Percentiles rank a stretch among this genome's conserved stretches.
Evolutionary conservation across 805 yeast genomes (phyloP).

Genomic region (Ogataea salicorniae): DNA sequence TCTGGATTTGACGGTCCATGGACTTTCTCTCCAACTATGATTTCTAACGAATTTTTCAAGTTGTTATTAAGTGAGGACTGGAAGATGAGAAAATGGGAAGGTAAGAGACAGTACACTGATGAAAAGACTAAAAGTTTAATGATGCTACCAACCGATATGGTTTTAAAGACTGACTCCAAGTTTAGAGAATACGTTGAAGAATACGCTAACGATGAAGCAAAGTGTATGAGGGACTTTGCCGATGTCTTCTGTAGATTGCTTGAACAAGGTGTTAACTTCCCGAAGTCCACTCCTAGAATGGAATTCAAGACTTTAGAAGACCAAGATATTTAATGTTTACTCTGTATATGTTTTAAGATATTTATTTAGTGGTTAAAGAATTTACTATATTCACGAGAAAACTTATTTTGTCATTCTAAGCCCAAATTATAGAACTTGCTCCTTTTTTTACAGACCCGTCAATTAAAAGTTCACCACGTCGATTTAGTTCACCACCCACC

Average conservation of each 20-base stretch:
- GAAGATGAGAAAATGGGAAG: conserved; percentile 55
- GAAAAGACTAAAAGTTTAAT: conserved; percentile 47
- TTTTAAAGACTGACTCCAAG: conserved; percentile 40
- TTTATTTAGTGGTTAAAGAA: no score
- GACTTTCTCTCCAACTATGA: conserved; percentile 75
- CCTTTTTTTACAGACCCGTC: no score
- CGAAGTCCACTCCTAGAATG: conserved; percentile 39
- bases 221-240: conserved; percentile 46
- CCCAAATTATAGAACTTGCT: no score
- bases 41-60: conserved; percentile 70
- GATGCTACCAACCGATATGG: conserved; percentile 61
- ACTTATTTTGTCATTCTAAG: no score
- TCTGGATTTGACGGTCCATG: conserved; percentile 88
- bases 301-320: conserved; percentile 66
- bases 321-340: conserved; percentile 35
- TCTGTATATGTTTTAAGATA: no score
- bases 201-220: conserved; percentile 45
- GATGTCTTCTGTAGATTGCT: conserved; percentile 43
- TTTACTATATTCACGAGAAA: no score
- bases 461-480: no score
- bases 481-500: no score
- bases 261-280: conserved; percentile 72
- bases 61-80: conserved; percentile 50
- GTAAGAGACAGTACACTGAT: conserved; percentile 60
- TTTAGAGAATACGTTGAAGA: conserved; percentile 42